phyloP scores from a whole-genome alignment of 2,329 filamentous ascomycete species.

The Diplodia mutila region DNA sequence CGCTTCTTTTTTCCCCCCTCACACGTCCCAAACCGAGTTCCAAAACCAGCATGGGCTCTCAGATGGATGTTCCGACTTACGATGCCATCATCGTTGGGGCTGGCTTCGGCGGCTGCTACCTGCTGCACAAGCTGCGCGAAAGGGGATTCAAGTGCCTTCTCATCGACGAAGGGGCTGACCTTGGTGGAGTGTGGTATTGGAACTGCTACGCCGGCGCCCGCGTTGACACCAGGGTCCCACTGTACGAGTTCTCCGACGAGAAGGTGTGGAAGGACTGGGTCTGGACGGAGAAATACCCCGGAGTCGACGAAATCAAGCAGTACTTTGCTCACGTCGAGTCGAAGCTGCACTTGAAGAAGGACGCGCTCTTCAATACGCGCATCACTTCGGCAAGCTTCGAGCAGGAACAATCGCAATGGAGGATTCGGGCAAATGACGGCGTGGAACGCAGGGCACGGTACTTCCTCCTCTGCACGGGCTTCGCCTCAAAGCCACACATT shows the following conservation, averaged over 20 bases:
- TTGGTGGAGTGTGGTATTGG: conserved; percentile 50
- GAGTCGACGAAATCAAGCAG: conserved; percentile 54
- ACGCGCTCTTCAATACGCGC: conserved; percentile 60
- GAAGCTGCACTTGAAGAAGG: conserved; percentile 59
- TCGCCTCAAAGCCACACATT: conserved; percentile 64
- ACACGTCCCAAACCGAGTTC: too few relatives aligned
- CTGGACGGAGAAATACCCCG: conserved; percentile 59
- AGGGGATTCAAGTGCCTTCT: conserved; percentile 47
- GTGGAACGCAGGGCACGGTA: conserved; percentile 55
- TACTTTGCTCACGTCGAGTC: conserved; percentile 66
- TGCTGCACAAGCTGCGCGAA: conserved; percentile 46
- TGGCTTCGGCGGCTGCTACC: conserved; percentile 48
- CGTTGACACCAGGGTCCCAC: conserved; percentile 52
- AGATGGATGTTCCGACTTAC: too few relatives aligned
- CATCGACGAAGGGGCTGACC: conserved; percentile 44
- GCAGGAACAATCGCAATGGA: conserved; percentile 53
- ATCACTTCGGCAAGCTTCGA: conserved; percentile 59
- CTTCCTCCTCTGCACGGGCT: conserved; percentile 59
- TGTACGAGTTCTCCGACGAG: conserved; percentile 54
- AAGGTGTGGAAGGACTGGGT: conserved; percentile 59
- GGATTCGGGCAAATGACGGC: conserved; percentile 56
- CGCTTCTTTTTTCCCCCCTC: too few relatives aligned
- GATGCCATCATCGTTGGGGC: conserved; percentile 46
- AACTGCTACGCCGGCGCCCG: conserved; percentile 51
- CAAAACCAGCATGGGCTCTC: too few relatives aligned